Base-by-base conservation (phyloP, 2,329 filamentous ascomycete genomes). In the Fusarium pininemorale region DNA sequence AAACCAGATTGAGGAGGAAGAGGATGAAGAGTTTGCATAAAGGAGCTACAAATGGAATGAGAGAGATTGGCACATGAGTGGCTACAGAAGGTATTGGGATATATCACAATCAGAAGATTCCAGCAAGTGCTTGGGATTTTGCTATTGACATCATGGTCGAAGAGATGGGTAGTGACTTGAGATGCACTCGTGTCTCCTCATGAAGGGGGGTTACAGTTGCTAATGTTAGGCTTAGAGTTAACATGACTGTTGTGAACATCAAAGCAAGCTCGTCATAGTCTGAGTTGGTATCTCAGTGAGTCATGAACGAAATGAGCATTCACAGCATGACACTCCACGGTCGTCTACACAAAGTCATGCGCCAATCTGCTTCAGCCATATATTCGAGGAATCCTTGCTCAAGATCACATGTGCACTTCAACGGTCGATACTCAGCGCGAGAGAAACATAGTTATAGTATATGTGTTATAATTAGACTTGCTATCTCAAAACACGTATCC, bases 1-100 rank as follows among this genome's bases (percentile, higher is more conserved):
- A 91, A 91, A 92, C 78, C 87, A 87, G 61, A 97, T 98, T 78
- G 92, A 96, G 84, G 86, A 83, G 72, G 81, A 83, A 70, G 81
- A 81, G 24, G 82, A 84, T 58, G 83, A 85, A 60, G 84, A 85
- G 78, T 84, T 84, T 79, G 83, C 83, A 38, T 84, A 81, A 38
- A 68, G 28, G 42, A 48, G 10, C 58, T 18, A 20, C 37, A 18
- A 28, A 38, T 14, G 18, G 24, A 38, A 26, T 47, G 11, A 30
- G n/a, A 53, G 26, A 22, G 37, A 48, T 48, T 59, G 44, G 28
- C 47, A 57, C 12, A 59, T 39, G 56, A 50, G 35, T 22, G 37
- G 38, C 35, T 24, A 45, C n/a, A 42, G 35, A 24, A 61, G 53
- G 50, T 47, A 65, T 63, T 70, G 56, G 62, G 57, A 63, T 65